phyloP scores from a whole-genome alignment of 2,329 filamentous ascomycete genomes.

The Apiospora phragmitis region DNA sequence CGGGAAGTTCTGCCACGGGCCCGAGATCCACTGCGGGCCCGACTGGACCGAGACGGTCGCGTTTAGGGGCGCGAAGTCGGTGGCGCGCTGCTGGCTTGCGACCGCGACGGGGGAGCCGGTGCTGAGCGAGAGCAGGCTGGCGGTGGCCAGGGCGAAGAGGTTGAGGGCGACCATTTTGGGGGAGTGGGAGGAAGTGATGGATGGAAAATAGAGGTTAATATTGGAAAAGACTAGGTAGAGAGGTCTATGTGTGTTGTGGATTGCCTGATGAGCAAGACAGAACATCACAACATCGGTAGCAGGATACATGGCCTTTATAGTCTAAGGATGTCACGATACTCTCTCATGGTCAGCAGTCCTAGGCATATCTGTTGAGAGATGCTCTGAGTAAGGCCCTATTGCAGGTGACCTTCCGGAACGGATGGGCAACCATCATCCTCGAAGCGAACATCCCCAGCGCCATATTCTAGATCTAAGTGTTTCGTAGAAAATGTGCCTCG shows the following conservation, averaged over 20 bases:
- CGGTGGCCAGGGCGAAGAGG: neutral
- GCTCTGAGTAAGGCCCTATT: neutral
- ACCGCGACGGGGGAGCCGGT: neutral
- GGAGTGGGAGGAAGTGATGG: neutral
- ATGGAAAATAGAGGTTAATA: neutral
- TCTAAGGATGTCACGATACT: neutral
- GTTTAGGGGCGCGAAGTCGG: neutral
- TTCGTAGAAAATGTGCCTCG: neutral
- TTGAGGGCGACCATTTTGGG: neutral
- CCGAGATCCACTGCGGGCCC: conserved; percentile 19
- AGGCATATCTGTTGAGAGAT: neutral
- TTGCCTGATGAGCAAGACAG: neutral
- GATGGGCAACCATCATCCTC: neutral
- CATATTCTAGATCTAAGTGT: neutral
- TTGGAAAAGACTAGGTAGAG: neutral
- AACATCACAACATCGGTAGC: neutral
- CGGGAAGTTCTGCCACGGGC: conserved; percentile 34
- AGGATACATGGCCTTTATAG: neutral
- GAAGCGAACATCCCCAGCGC: neutral
- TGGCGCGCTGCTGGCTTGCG: neutral
- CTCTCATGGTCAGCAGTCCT: neutral
- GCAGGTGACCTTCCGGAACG: neutral
- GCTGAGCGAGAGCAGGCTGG: neutral
- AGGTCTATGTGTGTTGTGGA: neutral
- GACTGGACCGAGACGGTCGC: neutral